These are phyloP conservation scores for Aureobasidium pullulans DNA, from an alignment of 2,329 filamentous ascomycete species.

Conservation along the genomic window DNA sequence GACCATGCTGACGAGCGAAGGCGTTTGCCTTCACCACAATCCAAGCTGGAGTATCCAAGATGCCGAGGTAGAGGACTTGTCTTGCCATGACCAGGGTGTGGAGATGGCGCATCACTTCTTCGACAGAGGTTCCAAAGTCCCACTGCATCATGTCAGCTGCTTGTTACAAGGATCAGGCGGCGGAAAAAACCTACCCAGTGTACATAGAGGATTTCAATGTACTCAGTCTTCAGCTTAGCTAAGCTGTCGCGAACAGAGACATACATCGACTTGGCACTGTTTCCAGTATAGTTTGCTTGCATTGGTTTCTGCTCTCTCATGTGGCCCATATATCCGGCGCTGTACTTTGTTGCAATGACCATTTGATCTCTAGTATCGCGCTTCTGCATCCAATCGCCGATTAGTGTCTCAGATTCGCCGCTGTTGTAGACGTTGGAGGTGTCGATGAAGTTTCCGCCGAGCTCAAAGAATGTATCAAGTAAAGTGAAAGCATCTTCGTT, in stretches of 20 bases:
- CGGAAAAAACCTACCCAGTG: slow-evolving; percentile 26
- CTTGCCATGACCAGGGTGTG: slow-evolving; percentile 34
- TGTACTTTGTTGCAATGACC: slow-evolving; percentile 64
- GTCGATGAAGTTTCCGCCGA: slow-evolving; percentile 67
- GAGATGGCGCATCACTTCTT: slow-evolving; percentile 38
- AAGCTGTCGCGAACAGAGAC: slow-evolving; percentile 39
- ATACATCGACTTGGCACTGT: slow-evolving; percentile 36
- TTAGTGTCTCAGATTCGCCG: slow-evolving; percentile 56
- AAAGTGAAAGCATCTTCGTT: slow-evolving; percentile 54
- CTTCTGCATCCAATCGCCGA: slow-evolving; percentile 64
- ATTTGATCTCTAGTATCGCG: slow-evolving; percentile 60
- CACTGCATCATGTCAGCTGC: slow-evolving; percentile 20
- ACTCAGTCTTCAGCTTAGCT: slow-evolving; percentile 39
- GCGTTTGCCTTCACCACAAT: slow-evolving; percentile 23
- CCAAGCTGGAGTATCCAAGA: slow-evolving; percentile 38
- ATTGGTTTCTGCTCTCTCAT: slow-evolving; percentile 19
- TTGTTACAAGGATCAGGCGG: slow-evolving; percentile 2
- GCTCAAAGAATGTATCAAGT: slow-evolving; percentile 57
- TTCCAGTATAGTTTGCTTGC: slow-evolving; percentile 38
- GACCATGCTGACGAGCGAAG: slow-evolving; percentile 34
- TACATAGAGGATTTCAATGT: slow-evolving; percentile 38
- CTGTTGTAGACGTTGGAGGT: slow-evolving; percentile 62
- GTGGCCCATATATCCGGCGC: slow-evolving; percentile 46
- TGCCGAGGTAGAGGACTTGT: slow-evolving; percentile 39
- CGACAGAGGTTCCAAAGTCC: slow-evolving; percentile 36